Percentiles rank a stretch among this genome's conserved stretches.
phyloP scores from a whole-genome alignment of 176 grass and related monocot species.

The Metroxylon sagu region DNA sequence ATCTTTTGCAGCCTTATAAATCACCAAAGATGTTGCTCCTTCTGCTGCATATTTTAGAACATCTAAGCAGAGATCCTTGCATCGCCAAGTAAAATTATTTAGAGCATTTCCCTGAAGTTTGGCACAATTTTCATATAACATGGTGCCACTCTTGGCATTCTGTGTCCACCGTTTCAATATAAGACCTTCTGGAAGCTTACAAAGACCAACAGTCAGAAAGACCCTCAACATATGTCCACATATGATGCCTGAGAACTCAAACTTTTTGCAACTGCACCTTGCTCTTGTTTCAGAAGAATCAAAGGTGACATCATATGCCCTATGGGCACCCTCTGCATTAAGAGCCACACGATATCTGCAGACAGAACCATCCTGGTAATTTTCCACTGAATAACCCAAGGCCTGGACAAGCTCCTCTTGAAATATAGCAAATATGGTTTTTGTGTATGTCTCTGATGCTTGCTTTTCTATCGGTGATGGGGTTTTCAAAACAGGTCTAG shows the following conservation, averaged over 20 bases:
- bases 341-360: slow-evolving; percentile 48
- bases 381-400: slow-evolving; percentile 65
- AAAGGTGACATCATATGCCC: slow-evolving; percentile 63
- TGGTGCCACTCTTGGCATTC: slow-evolving; percentile 46
- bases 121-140: slow-evolving; percentile 37
- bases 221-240: slow-evolving; percentile 87
- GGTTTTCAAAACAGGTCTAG: slow-evolving; percentile 49
- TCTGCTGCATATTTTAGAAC: slow-evolving; percentile 64
- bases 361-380: slow-evolving; percentile 47
- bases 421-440: slow-evolving; percentile 72
- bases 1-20: slow-evolving; percentile 71
- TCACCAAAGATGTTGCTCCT: slow-evolving; percentile 40
- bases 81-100: slow-evolving; percentile 37
- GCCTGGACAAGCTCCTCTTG: slow-evolving; percentile 86
- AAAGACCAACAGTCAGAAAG: slow-evolving; percentile 56
- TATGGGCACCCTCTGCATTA: slow-evolving; percentile 54
- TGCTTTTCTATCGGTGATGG: slow-evolving; percentile 83
- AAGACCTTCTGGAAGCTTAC: slow-evolving; percentile 52
- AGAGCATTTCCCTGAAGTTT: slow-evolving; percentile 28
- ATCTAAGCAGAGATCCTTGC: slow-evolving; percentile 58
- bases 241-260: slow-evolving; percentile 74
- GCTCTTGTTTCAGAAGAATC: slow-evolving; percentile 58
- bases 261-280: slow-evolving; percentile 78
- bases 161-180: slow-evolving; percentile 75
- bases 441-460: slow-evolving; percentile 63